These are phyloP conservation scores for Teunomyces atbi DNA, from an alignment of 805 yeast species.

Conservation along the genomic window DNA sequence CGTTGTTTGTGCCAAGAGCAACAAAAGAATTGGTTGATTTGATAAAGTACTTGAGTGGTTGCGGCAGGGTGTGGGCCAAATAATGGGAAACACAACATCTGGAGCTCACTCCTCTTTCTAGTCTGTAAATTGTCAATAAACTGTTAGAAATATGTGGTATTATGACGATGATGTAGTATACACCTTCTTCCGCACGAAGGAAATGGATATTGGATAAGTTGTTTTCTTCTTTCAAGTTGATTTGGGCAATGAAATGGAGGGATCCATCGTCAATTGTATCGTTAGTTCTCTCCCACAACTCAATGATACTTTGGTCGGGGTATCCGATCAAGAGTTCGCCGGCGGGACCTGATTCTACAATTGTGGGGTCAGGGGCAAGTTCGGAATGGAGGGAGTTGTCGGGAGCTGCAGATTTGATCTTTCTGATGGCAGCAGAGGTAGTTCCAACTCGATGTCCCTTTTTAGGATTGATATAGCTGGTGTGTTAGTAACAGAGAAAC, in stretches of 20 bases:
- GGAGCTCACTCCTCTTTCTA: not conserved
- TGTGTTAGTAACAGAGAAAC: constrained; percentile 9
- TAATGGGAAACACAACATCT: not conserved
- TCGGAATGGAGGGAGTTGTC: not conserved
- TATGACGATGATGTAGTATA: not conserved
- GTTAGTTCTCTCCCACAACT: constrained; percentile 36
- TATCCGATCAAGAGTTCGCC: constrained; percentile 34
- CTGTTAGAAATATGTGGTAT: not conserved
- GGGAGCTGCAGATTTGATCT: constrained; percentile 31
- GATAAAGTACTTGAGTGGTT: constrained; percentile 10
- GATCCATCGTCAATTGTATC: constrained; percentile 24
- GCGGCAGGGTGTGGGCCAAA: not conserved
- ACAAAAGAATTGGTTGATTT: constrained; percentile 22
- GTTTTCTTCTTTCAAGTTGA: not conserved
- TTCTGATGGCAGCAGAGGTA: constrained; percentile 42
- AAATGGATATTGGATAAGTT: not conserved
- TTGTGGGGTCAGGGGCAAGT: not conserved
- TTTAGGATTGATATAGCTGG: constrained; percentile 31
- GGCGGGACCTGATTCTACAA: constrained; percentile 24
- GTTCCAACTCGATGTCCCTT: constrained; percentile 40
- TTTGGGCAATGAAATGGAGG: constrained; percentile 14
- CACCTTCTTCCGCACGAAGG: not conserved
- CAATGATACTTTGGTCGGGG: constrained; percentile 16
- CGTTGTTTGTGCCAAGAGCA: constrained; percentile 20
- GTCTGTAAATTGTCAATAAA: not conserved